Base-by-base conservation (phyloP, 192 early-diverging fungal species). In the Phycomyces nitens region DNA sequence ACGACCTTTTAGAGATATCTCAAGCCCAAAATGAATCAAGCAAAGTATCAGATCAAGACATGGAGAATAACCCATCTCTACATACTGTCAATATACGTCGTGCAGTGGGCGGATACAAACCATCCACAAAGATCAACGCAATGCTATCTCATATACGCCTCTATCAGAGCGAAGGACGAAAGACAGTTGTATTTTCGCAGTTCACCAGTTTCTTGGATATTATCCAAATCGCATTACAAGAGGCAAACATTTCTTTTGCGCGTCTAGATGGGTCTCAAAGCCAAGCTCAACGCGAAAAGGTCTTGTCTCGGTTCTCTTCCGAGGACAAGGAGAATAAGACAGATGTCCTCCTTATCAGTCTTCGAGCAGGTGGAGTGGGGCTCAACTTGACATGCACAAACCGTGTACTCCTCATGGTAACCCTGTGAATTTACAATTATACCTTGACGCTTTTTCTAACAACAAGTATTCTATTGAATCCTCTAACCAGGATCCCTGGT, bases 161-260 rank as follows among this genome's bases (percentile, higher is more conserved):
- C 24, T 52, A 67, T n/a, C 47, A 67, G 27, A 43, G 44, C 26
- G 39, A 39, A 6, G 58, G 60, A 2, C 61, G 22, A 20, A 95
- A 96, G 69, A 87, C 84, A 20, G 91, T 99, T 4, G 87, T 99
- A 0, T 99, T 97, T 69, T 96, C 94, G 18, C 96, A 99, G 71
- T 99, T 92, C 79, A 96, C 94, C 1, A 74, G 74, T 6, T 88
- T 96, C 81, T 79, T 97, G 21, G 85, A 91, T 58, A 54, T 95
- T 5, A 77, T 90, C n/a, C 84, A 84, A 56, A 68, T 68, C 0
- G 77, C 81, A 18, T 71, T 93, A 16, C 44, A 59, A 26, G 61
- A 77, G 38, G 78, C 83, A 12, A 79, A 79, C 1, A 81, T 94
- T 16, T 41, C 62, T 7, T 93, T 80, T 69, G 75, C 82, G 10